Conservation (phyloP, 225 moss, liverwort and hornwort genomes). For the Bryoerythrophyllum caledonicum region DNA sequence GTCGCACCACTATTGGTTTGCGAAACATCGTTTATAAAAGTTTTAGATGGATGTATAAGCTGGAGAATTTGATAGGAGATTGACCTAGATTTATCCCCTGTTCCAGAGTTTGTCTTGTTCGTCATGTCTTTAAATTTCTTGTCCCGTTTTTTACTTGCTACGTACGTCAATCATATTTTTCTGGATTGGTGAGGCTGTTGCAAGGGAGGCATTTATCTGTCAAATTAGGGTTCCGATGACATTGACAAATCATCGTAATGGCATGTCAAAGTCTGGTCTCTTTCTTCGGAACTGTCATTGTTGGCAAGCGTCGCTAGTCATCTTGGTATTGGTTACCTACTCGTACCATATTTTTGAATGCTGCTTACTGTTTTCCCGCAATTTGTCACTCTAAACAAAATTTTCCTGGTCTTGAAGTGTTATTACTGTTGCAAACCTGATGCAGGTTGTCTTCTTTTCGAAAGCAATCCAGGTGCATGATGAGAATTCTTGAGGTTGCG, state of each 20-base stretch:
- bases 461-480: conserved; percentile 17
- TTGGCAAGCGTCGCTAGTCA: conserved; percentile 1
- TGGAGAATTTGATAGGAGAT: conserved; percentile 9
- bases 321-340: not conserved
- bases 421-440: conserved; percentile 2
- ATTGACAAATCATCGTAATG: not conserved
- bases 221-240: conserved; percentile 18
- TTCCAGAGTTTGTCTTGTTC: not conserved
- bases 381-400: not conserved
- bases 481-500: not conserved
- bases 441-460: conserved; percentile 1
- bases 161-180: not conserved
- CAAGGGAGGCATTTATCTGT: not conserved
- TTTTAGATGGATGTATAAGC: not conserved
- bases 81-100: conserved; percentile 12
- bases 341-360: conserved; percentile 5
- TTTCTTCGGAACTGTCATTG: not conserved
- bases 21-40: not conserved
- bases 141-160: not conserved
- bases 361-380: not conserved
- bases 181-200: conserved; percentile 4
- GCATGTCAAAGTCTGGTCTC: not conserved
- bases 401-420: not conserved
- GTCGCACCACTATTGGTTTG: not conserved
- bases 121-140: not conserved